Conservation (phyloP, 148 eudicot genomes). For the Chenopodium quinoa region DNA sequence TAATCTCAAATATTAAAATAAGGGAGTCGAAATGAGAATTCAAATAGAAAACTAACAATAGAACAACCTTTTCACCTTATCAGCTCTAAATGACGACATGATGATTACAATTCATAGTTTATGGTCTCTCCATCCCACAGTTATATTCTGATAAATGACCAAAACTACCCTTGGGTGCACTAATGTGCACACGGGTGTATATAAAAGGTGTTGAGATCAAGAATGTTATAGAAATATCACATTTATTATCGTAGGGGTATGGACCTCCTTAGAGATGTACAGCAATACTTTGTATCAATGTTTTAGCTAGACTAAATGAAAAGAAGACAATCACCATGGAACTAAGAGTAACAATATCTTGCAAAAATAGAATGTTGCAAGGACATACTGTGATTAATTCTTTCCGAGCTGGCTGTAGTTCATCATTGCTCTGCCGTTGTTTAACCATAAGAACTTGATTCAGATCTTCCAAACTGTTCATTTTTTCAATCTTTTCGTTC, state of each 20-base stretch:
- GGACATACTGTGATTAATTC: slow-evolving; percentile 53
- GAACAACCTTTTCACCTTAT: no score
- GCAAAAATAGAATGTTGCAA: neutral
- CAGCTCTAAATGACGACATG: no score
- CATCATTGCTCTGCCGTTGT: slow-evolving; percentile 78
- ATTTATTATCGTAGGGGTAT: neutral
- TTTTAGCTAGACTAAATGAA: neutral
- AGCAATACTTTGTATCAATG: neutral
- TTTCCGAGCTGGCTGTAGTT: slow-evolving; percentile 69
- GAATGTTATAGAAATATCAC: neutral
- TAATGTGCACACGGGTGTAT: no score
- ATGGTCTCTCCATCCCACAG: neutral
- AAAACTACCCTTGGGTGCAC: no score
- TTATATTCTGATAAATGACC: no score
- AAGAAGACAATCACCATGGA: neutral
- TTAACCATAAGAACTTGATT: slow-evolving; percentile 46
- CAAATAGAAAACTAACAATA: no score
- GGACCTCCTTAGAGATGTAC: neutral
- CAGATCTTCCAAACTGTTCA: slow-evolving; percentile 41
- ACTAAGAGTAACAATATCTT: neutral
- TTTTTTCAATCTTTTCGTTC: slow-evolving; percentile 47
- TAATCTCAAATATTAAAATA: neutral
- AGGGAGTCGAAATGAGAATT: neutral
- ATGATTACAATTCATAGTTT: neutral
- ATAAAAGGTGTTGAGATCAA: no score